Base-by-base conservation (phyloP, 108 stramenopile species). In the Skeletonema grethae region DNA sequence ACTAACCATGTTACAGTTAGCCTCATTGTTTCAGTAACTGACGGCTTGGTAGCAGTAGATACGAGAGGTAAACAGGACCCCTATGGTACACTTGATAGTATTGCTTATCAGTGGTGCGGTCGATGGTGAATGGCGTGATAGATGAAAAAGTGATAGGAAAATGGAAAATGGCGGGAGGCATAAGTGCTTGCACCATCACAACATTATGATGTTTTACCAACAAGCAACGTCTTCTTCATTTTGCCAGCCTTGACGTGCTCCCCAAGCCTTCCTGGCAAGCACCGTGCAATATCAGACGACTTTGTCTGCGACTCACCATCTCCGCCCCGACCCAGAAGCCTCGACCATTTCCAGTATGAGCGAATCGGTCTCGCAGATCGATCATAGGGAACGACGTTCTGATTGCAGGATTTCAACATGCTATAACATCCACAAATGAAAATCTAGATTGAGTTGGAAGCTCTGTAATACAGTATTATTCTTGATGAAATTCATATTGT, bases 241-340 rank as follows among this genome's bases (percentile, higher is more conserved):
- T n/a, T n/a, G 25, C 25, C 25, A 28, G 25, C 63, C 87, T 97
- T 89, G 63, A 97, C 88, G 63, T 96, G 96, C 70, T 99, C 97
- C 16, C 92, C 90, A 55, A 97, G 92, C 32, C 98, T 89, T 13
- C 98, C 97, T 10, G 96, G 94, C 7, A 98, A 69, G 0, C 64
- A 61, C 12, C 69, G 67, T 9, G 97, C 95, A 62, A 98, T 96
- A 13, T 75, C 66, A n/a, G 84, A 77, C 88, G 86, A 92, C 48
- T 73, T 78, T 20, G 63, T 66, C 36, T 68, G 62, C 1, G 84
- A 83, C 15, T 43, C 41, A 3, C 41, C 15, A n/a, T 10, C 41
- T 43, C 15, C 41, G 15, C 41, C 41, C 10, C 15, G 41, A 15
- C n/a, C 13, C 15, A 15, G 41, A n/a, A 29, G 82, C 65, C 11